phyloP scores from a whole-genome alignment of 352 stramenopile species.

The Globisporangium alternatum region DNA sequence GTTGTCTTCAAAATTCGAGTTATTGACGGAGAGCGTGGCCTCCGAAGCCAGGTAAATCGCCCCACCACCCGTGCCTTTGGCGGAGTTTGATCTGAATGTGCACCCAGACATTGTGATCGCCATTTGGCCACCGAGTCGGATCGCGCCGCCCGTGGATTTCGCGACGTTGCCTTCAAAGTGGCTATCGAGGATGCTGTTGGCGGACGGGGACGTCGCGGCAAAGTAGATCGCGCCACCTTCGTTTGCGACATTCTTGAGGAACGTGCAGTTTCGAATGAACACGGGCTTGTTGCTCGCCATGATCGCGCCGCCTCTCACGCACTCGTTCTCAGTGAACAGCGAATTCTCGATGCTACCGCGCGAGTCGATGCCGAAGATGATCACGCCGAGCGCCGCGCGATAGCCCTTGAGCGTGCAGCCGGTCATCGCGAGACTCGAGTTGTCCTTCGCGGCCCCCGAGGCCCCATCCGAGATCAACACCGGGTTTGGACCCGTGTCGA shows the following conservation, averaged over 20 bases:
- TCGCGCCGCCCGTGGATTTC: conserved; percentile 14
- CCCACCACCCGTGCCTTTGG: neutral
- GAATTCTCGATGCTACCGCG: conserved; percentile 15
- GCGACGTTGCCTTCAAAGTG: conserved; percentile 17
- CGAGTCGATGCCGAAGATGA: conserved; percentile 12
- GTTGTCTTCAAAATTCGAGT: conserved; percentile 7
- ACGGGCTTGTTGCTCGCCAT: conserved; percentile 5
- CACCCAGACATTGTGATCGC: neutral
- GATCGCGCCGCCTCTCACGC: conserved; percentile 13
- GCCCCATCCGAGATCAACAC: conserved; percentile 18
- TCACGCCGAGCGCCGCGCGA: conserved; percentile 5
- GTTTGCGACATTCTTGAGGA: conserved; percentile 16
- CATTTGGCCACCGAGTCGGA: neutral
- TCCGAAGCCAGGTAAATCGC: conserved; percentile 5
- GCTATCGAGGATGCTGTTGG: conserved; percentile 9
- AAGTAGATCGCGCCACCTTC: conserved; percentile 16
- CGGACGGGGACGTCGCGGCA: neutral
- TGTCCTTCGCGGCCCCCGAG: conserved; percentile 16
- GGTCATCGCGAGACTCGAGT: conserved; percentile 5
- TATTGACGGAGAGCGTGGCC: neutral
- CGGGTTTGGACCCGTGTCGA: conserved; percentile 17
- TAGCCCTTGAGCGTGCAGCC: conserved; percentile 8
- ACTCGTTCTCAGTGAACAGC: conserved; percentile 13
- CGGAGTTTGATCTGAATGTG: conserved; percentile 2
- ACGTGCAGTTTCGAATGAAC: conserved; percentile 12